phyloP scores from a whole-genome alignment of 495 filamentous ascomycete species.

The Neurospora sp. region DNA sequence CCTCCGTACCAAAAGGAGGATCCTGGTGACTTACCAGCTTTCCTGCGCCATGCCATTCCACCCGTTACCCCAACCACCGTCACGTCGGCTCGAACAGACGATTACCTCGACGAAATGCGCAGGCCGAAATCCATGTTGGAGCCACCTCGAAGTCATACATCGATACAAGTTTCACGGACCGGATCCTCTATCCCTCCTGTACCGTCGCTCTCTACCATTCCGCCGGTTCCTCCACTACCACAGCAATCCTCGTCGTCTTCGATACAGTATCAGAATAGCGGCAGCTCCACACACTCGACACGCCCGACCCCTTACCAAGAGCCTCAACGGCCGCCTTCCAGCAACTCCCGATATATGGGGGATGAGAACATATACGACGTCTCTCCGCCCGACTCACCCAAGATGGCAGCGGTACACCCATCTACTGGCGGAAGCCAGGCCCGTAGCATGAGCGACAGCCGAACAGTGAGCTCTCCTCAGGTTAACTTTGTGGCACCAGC shows the following conservation, averaged over 20 bases:
- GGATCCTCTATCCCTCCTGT: slow-evolving; percentile 10
- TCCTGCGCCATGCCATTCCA: slow-evolving; percentile 31
- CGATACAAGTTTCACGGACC: slow-evolving; percentile 2
- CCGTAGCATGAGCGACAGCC: slow-evolving; percentile 6
- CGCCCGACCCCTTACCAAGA: not conserved
- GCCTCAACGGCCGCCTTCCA: slow-evolving; percentile 12
- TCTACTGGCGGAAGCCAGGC: slow-evolving; percentile 5
- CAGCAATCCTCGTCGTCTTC: not conserved
- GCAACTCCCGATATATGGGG: slow-evolving; percentile 15
- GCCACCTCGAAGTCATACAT: slow-evolving; percentile 10
- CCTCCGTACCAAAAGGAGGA: slow-evolving; percentile 71
- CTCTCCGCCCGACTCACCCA: slow-evolving; percentile 41
- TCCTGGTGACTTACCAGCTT: slow-evolving; percentile 42
- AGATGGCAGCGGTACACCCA: slow-evolving; percentile 5
- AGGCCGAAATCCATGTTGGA: slow-evolving; percentile 5
- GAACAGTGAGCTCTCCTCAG: slow-evolving; percentile 9
- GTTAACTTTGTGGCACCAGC: not conserved
- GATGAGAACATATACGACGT: slow-evolving; percentile 45
- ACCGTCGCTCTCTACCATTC: slow-evolving; percentile 9
- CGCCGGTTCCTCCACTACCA: slow-evolving; percentile 14
- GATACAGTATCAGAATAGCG: not conserved
- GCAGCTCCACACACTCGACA: not conserved
- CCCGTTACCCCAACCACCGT: slow-evolving; percentile 12
- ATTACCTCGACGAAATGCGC: slow-evolving; percentile 1
- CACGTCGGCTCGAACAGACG: not conserved